Base-by-base conservation (phyloP, 2,329 filamentous ascomycete species). In the Fusarium mundagurra region DNA sequence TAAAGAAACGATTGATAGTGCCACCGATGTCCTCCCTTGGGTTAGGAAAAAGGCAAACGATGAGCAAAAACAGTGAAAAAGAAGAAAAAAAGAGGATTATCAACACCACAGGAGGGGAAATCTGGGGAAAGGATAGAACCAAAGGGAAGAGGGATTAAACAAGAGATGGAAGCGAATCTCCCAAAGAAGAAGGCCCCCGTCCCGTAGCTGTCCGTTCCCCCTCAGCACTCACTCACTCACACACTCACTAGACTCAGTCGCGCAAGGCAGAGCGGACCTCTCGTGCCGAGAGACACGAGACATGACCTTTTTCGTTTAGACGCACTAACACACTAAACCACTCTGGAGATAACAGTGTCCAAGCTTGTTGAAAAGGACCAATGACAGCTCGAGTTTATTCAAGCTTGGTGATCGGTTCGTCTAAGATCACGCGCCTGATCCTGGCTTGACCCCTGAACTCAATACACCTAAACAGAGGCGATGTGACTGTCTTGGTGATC, bases 131-230 rank as follows among this genome's bases (percentile, higher is more conserved):
- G 38, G 51, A 53, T 36, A 38, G 58, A 51, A 34, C 12, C 48
- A 22, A 38, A 38, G 20, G 24, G 51, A 53, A 60, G 63, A 74
- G 73, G 73, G 65, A 77, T 75, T 71, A 74, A 66, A 61, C 64
- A 55, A 67, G 68, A 64, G 47, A n/a, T n/a, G n/a, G n/a, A 62
- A 68, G 58, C 57, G 64, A 34, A 62, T 27, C 24, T 45, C 43
- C 38, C 20, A 61, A 43, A 57, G 36, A 55, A 61, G 48, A 57
- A 61, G 38, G 38, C 48, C 48, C 45, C 45, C 27, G 24, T 29
- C 33, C 33, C 24, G 18, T 54, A 38, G 10, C 36, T 51, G 29
- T 47, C 55, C 58, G 27, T 27, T 18, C 50, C 64, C 41, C 41
- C 36, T 39, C 38, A 41, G 38, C 31, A 29, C 33, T 61, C 34